Conservation (phyloP, 2,329 filamentous ascomycete species). For the Knufia petricola region DNA sequence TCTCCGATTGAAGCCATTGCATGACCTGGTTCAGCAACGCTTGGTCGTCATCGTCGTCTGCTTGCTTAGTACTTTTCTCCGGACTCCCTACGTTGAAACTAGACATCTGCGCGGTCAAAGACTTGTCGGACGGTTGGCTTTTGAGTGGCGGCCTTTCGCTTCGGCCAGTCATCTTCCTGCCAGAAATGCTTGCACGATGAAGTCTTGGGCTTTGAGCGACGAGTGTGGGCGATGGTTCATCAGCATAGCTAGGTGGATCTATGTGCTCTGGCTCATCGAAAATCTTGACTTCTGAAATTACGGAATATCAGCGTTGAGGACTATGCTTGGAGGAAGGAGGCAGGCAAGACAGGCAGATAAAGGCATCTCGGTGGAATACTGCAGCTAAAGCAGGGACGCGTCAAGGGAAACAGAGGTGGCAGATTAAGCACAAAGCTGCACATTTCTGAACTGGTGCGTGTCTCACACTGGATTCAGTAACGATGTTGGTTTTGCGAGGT, state of each 20-base stretch:
- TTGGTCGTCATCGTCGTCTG: slow-evolving; percentile 12
- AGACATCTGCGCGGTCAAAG: slow-evolving; percentile 16
- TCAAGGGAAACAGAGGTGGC: neutral
- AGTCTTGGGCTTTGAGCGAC: slow-evolving; percentile 13
- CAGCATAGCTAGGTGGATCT: slow-evolving; percentile 13
- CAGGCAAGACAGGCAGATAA: too few species aligned
- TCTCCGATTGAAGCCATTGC: slow-evolving; percentile 77
- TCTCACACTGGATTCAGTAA: neutral
- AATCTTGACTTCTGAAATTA: slow-evolving; percentile 21
- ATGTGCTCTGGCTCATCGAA: slow-evolving; percentile 24
- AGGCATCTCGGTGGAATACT: too few species aligned
- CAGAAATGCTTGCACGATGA: slow-evolving; percentile 23
- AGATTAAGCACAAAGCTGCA: neutral
- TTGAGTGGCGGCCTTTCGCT: slow-evolving; percentile 14
- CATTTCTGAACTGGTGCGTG: neutral
- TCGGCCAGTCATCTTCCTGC: slow-evolving; percentile 22
- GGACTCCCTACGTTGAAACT: slow-evolving; percentile 15
- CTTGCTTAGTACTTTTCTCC: slow-evolving; percentile 11
- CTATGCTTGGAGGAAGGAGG: too few species aligned
- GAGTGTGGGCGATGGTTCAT: slow-evolving; percentile 16
- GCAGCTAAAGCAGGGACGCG: too few species aligned
- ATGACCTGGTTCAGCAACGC: slow-evolving; percentile 61
- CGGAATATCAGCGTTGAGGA: neutral
- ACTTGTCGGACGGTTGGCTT: slow-evolving; percentile 11
- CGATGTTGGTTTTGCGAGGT: neutral